phyloP scores from a whole-genome alignment of 306 rosid genomes.

The Vicia faba region DNA sequence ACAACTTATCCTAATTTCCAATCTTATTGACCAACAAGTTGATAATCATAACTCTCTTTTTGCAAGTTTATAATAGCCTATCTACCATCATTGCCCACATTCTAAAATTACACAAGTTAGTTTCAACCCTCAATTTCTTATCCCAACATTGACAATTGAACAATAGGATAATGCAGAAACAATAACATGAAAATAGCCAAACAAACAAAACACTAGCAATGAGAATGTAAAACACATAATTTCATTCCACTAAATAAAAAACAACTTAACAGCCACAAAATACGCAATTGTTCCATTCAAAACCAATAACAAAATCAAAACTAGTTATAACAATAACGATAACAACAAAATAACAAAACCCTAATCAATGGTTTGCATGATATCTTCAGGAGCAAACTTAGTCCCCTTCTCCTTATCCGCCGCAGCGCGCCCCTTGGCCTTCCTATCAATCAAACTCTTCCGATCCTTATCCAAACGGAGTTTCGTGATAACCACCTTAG shows the following conservation, averaged over 20 bases:
- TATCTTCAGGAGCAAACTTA: slow-evolving; percentile 88
- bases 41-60: too few species aligned
- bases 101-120: too few species aligned
- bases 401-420: slow-evolving; percentile 95
- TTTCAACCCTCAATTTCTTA: neutral
- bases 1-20: too few species aligned
- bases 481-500: slow-evolving; percentile 78
- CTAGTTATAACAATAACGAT: neutral
- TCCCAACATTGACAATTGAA: neutral
- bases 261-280: neutral
- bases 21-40: too few species aligned
- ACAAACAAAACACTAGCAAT: neutral
- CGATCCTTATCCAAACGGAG: slow-evolving; percentile 92
- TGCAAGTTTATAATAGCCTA: too few species aligned
- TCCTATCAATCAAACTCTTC: slow-evolving; percentile 81
- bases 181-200: neutral
- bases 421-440: slow-evolving; percentile 95
- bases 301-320: neutral
- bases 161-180: neutral
- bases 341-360: neutral
- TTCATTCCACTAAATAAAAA: neutral
- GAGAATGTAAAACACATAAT: neutral
- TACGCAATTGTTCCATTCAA: neutral
- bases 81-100: too few species aligned
- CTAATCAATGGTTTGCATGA: slow-evolving; percentile 78